phyloP scores from a whole-genome alignment of 805 yeast genomes.

The Myxozyma vanderwaltii region DNA sequence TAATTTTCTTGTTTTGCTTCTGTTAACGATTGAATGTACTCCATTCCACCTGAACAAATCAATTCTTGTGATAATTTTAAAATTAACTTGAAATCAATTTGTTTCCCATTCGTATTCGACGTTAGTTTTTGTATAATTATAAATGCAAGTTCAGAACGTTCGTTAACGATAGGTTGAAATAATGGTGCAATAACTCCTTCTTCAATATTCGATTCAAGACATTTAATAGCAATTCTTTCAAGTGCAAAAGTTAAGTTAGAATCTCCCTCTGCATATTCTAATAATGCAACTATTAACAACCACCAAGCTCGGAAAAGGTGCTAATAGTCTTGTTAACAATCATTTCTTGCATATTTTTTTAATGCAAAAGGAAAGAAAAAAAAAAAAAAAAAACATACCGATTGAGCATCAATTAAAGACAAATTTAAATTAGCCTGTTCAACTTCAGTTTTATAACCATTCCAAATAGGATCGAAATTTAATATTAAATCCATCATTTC shows the following conservation, averaged over 20 bases:
- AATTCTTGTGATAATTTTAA: slow-evolving; percentile 40
- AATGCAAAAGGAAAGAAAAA: too few relatives aligned
- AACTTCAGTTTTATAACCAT: slow-evolving; percentile 53
- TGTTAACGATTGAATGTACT: slow-evolving; percentile 48
- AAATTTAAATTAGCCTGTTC: slow-evolving; percentile 61
- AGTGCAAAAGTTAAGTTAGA: slow-evolving; percentile 25
- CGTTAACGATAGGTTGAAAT: slow-evolving; percentile 56
- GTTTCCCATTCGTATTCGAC: slow-evolving; percentile 16
- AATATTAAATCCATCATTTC: slow-evolving; percentile 64
- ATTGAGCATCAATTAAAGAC: slow-evolving; percentile 67
- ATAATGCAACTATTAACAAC: slow-evolving; percentile 66
- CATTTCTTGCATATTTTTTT: too few relatives aligned
- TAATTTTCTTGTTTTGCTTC: slow-evolving; percentile 38
- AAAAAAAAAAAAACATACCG: slow-evolving; percentile 38
- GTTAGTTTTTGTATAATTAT: slow-evolving; percentile 43
- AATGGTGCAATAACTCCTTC: slow-evolving; percentile 55
- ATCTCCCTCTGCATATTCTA: slow-evolving; percentile 44
- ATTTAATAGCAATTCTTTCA: slow-evolving; percentile 46
- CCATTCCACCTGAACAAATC: slow-evolving; percentile 42
- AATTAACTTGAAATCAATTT: slow-evolving; percentile 42
- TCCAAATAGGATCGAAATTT: slow-evolving; percentile 51
- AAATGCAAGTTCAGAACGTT: slow-evolving; percentile 68
- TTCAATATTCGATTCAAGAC: slow-evolving; percentile 55
- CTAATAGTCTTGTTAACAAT: too few relatives aligned
- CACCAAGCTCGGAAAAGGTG: slow-evolving; percentile 75